A percentile compares a stretch with the other conserved stretches of the same genome.
Conservation (phyloP, 441 rosid genomes). For the Sinapis alba region DNA sequence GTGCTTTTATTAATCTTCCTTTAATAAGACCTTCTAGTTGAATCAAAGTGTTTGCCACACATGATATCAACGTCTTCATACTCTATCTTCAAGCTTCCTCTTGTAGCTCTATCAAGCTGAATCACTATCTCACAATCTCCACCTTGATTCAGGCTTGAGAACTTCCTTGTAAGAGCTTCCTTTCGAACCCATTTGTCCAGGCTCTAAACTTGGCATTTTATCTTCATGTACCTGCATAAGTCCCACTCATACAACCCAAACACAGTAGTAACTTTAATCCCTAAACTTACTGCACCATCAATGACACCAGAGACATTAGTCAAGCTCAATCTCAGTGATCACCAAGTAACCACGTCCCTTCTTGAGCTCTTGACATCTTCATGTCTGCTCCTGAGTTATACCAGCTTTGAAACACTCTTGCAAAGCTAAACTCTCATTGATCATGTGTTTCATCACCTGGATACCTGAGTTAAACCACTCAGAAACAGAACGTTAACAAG, state of each 20-base stretch:
- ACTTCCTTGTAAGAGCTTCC: not conserved
- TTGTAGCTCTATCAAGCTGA: not conserved
- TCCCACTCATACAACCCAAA: not conserved
- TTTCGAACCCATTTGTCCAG: not conserved
- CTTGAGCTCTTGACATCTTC: not conserved
- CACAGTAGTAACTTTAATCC: not conserved
- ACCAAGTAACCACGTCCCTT: not conserved
- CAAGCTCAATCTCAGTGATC: not conserved
- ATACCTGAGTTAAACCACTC: not conserved
- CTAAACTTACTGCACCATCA: not conserved
- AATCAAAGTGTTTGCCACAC: not conserved
- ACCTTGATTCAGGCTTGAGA: not conserved
- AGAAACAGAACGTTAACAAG: not conserved
- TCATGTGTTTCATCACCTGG: not conserved
- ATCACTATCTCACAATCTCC: not conserved
- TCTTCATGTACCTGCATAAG: not conserved
- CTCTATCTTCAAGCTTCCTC: not conserved
- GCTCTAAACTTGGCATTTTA: not conserved
- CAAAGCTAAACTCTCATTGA: not conserved
- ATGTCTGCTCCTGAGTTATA: not conserved
- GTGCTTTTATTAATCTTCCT: not conserved
- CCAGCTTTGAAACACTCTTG: not conserved
- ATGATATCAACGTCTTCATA: not conserved
- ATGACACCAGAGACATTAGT: not conserved
- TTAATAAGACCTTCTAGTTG: not conserved